These are phyloP conservation scores for Diplodia mutila DNA, from an alignment of 2,329 filamentous ascomycete species.

Conservation along the genomic window DNA sequence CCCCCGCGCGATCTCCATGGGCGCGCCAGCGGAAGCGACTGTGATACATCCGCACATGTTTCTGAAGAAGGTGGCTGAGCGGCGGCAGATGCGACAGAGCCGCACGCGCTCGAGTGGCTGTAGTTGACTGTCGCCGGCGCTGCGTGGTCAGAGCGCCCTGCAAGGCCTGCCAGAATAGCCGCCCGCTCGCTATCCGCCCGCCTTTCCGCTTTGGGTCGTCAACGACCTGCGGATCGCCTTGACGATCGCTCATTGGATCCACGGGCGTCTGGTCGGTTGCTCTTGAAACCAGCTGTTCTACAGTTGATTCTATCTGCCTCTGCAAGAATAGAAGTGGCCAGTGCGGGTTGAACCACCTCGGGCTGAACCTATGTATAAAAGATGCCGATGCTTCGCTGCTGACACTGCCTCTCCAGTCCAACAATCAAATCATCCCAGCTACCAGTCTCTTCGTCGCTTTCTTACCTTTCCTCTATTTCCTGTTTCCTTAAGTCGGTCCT, in stretches of 20 bases:
- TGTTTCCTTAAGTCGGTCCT: conserved; percentile 32
- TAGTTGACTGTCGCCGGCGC: conserved; percentile 17
- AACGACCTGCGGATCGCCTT: background rate
- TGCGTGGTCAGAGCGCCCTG: conserved; percentile 14
- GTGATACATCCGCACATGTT: conserved; percentile 23
- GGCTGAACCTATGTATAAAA: conserved; percentile 3
- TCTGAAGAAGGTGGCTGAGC: conserved; percentile 20
- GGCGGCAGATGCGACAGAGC: conserved; percentile 24
- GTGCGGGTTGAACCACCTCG: background rate
- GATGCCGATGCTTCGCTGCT: background rate
- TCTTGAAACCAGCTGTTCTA: conserved; percentile 17
- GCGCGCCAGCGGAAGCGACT: conserved; percentile 18
- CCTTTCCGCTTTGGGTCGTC: background rate
- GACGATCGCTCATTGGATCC: conserved; percentile 15
- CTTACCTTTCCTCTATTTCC: conserved; percentile 39
- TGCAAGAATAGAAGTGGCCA: conserved; percentile 23
- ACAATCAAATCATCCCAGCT: conserved; percentile 33
- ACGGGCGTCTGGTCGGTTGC: conserved; percentile 16
- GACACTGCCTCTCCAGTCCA: background rate
- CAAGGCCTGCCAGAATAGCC: conserved; percentile 14
- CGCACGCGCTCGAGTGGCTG: conserved; percentile 19
- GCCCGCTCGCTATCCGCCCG: conserved; percentile 5
- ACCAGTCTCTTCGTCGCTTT: conserved; percentile 38
- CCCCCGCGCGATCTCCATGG: conserved; percentile 13
- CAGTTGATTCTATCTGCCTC: background rate